Evolutionary conservation across 768 basidiomycete genomes (phyloP).

Genomic region (Ephemerocybe angulata): DNA sequence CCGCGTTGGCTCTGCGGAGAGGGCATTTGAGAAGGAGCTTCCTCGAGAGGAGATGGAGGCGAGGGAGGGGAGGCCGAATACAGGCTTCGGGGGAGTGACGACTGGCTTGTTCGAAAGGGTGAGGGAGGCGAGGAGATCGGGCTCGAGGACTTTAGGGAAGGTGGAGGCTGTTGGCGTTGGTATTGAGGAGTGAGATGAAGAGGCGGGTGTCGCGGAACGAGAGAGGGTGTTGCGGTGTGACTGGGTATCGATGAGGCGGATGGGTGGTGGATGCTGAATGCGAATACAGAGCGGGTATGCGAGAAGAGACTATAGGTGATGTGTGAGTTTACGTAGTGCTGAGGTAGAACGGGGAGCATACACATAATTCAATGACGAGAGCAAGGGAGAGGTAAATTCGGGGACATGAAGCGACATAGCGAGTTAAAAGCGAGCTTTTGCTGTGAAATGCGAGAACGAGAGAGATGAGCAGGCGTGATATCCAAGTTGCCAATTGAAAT

Average conservation of each 20-base stretch:
- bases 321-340: constrained; percentile 1
- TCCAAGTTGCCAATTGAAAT: constrained; percentile 60
- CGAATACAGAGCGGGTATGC: constrained; percentile 54
- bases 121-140: constrained; percentile 59
- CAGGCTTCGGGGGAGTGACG: constrained; percentile 42
- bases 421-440: constrained; percentile 37
- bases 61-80: constrained; percentile 73
- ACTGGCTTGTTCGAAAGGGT: constrained; percentile 65
- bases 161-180: constrained; percentile 13
- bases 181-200: constrained; percentile 18
- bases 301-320: constrained; percentile 41
- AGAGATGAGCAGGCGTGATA: constrained; percentile 43
- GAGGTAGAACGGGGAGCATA: constrained; percentile 31
- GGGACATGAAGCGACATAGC: constrained; percentile 28
- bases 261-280: constrained; percentile 64
- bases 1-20: neutral
- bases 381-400: constrained; percentile 46
- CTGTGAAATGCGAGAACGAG: constrained; percentile 38
- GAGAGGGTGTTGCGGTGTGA: constrained; percentile 37
- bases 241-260: constrained; percentile 64
- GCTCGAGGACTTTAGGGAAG: constrained; percentile 32
- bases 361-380: constrained; percentile 51
- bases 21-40: constrained; percentile 14
- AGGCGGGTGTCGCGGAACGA: constrained; percentile 42
- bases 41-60: constrained; percentile 19